phyloP scores from a whole-genome alignment of 805 yeast species.

The Monosporozyma servazzii region DNA sequence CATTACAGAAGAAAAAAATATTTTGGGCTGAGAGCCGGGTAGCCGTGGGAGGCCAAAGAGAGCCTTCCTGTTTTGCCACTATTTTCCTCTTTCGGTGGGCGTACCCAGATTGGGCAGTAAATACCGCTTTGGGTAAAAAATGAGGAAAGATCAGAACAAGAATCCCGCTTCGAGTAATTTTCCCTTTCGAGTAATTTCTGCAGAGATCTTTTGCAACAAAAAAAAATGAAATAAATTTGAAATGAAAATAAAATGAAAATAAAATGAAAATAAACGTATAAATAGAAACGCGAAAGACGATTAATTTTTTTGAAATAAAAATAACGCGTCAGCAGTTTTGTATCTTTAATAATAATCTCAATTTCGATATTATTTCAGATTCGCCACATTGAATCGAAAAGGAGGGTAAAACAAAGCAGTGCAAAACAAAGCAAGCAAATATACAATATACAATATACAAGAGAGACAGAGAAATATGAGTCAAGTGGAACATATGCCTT shows the following conservation, averaged over 20 bases:
- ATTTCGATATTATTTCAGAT: too few relatives aligned
- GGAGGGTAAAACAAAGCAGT: neutral
- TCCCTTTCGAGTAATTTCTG: neutral
- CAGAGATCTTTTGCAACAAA: too few relatives aligned
- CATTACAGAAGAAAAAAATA: neutral
- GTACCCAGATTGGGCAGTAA: neutral
- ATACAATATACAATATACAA: too few relatives aligned
- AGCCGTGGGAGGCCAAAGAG: neutral
- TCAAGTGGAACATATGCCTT: conserved; percentile 6
- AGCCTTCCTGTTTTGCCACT: neutral
- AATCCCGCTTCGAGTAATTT: neutral
- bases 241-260: too few relatives aligned
- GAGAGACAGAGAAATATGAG: too few relatives aligned
- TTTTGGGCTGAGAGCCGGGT: neutral
- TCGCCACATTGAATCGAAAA: too few relatives aligned
- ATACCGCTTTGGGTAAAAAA: neutral
- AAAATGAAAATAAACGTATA: neutral
- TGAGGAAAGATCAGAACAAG: neutral
- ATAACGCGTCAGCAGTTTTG: neutral
- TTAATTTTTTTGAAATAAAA: neutral
- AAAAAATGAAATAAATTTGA: too few relatives aligned
- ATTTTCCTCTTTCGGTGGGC: neutral
- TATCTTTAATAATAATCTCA: neutral
- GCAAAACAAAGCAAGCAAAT: neutral
- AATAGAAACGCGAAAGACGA: neutral